Evolutionary conservation across 306 rosid genomes (phyloP), one percentile per base, ranked within the genome.

Genomic region (Quercus robur): DNA sequence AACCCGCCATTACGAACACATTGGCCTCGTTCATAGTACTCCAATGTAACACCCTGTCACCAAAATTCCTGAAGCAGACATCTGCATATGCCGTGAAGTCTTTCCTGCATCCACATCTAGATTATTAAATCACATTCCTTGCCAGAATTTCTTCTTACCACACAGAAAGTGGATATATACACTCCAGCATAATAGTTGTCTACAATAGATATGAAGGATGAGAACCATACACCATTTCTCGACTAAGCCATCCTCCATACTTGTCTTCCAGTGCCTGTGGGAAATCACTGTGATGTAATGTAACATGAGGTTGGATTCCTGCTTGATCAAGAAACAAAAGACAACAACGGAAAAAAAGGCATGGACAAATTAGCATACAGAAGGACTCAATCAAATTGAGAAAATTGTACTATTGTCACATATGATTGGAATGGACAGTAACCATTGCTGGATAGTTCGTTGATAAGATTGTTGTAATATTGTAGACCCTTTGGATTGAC

Each of bases 301-400:
- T 89, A 55, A 92, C 87, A 92, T 92, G 98, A 56, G 98, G 89
- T 73, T 94, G 81, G 72, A 94, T 92, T 79, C 94, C 98, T 92
- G 73, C 71, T 81, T 58, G 6, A 63, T 26, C 10, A 20, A 61
- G 49, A 33, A 68, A 69, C 13, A 30, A 76, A 28, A 55, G 10
- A 6, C 8, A 64, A 9, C 57, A 23, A 18, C 41, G 3, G 46
- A 63, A 5, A 31, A 28, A 41, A 26, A 63, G 38, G 11, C 70
- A 13, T 14, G 44, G 12, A 5, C 8, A 35, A 76, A 28, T 46
- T 5, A 5, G 46, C 54, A 59, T 8, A 64, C 49, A 19, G 31
- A 25, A 9, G 70, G 14, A 66, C 17, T 38, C 25, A 0, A 8
- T 41, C 46, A 41, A 41, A 8, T 46, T 33, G 71, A 18, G 25